Percentiles rank a stretch among this genome's conserved stretches.
Evolutionary conservation across 2,329 filamentous ascomycete genomes (phyloP).

Genomic region (Cladosporium phlei): DNA sequence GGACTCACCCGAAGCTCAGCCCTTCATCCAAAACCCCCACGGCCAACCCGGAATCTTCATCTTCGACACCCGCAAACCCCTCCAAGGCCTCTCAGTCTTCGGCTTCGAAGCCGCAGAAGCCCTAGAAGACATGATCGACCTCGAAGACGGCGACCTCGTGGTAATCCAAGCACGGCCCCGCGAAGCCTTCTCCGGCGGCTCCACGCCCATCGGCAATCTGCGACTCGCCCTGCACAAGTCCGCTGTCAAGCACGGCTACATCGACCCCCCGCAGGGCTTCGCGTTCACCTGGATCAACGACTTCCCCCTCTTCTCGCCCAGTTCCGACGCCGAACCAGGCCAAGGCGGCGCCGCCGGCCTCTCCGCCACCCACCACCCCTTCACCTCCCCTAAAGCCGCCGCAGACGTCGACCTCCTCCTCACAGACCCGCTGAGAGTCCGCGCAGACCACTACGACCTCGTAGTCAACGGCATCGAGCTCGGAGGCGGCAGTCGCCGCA

Average conservation of each 20-base stretch:
- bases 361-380: constrained; percentile 87
- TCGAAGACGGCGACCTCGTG: constrained; percentile 71
- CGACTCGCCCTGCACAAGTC: constrained; percentile 65
- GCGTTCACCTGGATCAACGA: constrained; percentile 80
- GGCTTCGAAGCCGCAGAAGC: constrained; percentile 66
- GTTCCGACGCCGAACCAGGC: constrained; percentile 61
- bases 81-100: constrained; percentile 71
- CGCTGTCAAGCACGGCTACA: constrained; percentile 59
- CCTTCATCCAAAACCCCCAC: constrained; percentile 63
- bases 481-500: constrained; percentile 87
- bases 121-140: constrained; percentile 48
- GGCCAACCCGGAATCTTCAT: constrained; percentile 79
- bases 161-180: constrained; percentile 73
- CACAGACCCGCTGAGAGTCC: constrained; percentile 64
- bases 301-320: constrained; percentile 86
- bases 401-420: constrained; percentile 70
- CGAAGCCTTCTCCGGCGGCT: constrained; percentile 64
- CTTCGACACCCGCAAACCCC: constrained; percentile 66
- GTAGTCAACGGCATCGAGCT: constrained; percentile 94
- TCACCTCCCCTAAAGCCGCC: constrained; percentile 75
- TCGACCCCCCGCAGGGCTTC: constrained; percentile 51
- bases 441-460: constrained; percentile 89
- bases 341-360: constrained; percentile 79
- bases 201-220: constrained; percentile 66
- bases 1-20: constrained; percentile 54